These are phyloP conservation scores for Chaetomium strumarium DNA, from an alignment of 2,329 filamentous ascomycete species.

Conservation along the genomic window DNA sequence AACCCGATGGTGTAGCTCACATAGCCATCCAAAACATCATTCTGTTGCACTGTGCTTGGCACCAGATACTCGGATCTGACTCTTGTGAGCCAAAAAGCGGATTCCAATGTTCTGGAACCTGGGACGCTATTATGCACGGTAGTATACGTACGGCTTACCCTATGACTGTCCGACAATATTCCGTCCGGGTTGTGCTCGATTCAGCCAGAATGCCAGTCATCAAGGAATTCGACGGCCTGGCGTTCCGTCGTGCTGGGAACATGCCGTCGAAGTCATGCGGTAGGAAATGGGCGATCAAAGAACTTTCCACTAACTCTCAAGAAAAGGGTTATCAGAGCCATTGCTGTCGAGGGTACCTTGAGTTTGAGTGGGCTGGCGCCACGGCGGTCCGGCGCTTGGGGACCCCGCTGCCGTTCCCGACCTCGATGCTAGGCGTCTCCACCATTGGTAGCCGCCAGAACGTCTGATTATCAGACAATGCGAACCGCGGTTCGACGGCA, in stretches of 20 bases:
- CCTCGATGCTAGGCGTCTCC: slow-evolving; percentile 1
- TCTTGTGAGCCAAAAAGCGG: too few species aligned
- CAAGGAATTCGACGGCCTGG: too few species aligned
- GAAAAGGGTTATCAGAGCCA: not conserved
- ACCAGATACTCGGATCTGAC: slow-evolving; percentile 18
- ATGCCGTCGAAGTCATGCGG: not conserved
- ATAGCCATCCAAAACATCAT: slow-evolving; percentile 34
- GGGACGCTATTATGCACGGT: too few species aligned
- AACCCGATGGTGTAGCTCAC: slow-evolving; percentile 38
- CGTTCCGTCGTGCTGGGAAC: too few species aligned
- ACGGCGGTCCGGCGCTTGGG: not conserved
- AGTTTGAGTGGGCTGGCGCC: not conserved
- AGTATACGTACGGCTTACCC: too few species aligned
- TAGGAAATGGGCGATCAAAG: not conserved
- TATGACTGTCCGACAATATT: too few species aligned
- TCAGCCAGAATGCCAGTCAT: too few species aligned
- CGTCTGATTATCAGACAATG: slow-evolving; percentile 15
- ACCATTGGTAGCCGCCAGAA: not conserved
- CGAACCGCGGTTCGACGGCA: slow-evolving; percentile 1
- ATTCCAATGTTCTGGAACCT: too few species aligned
- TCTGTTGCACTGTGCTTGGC: slow-evolving; percentile 15
- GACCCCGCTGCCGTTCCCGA: not conserved
- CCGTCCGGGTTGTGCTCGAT: too few species aligned
- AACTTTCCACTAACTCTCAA: not conserved
- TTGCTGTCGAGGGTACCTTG: not conserved